Conservation (phyloP, 257 asterid genomes). For the Plantago elongata region DNA sequence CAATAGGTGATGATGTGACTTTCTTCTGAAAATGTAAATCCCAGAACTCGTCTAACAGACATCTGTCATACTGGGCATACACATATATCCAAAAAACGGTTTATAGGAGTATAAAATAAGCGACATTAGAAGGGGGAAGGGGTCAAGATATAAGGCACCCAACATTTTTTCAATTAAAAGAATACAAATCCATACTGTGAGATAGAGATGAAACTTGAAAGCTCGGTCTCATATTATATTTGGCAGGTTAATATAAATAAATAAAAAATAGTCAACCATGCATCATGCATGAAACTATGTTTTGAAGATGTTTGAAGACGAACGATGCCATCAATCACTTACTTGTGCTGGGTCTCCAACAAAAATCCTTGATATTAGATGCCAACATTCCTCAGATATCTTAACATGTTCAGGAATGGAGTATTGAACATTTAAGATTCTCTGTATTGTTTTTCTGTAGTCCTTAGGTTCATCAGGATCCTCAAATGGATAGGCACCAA, state of each 20-base stretch:
- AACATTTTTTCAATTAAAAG: not conserved
- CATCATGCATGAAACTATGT: not conserved
- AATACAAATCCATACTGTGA: not conserved
- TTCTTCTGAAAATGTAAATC: no score
- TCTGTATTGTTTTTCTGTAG: slow-evolving; percentile 75
- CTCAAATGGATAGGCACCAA: slow-evolving; percentile 86
- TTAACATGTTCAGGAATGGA: slow-evolving; percentile 52
- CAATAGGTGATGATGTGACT: no score
- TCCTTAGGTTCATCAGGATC: slow-evolving; percentile 84
- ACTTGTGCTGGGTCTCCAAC: slow-evolving; percentile 66
- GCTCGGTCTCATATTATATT: not conserved
- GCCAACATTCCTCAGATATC: slow-evolving; percentile 63
- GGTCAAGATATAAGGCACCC: no score
- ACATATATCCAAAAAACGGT: no score
- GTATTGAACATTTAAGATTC: slow-evolving; percentile 60
- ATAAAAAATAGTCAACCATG: not conserved
- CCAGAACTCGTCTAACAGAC: no score
- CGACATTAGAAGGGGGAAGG: no score
- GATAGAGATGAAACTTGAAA: not conserved
- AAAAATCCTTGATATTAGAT: slow-evolving; percentile 63
- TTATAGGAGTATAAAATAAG: no score
- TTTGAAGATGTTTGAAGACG: not conserved
- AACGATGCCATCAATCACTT: slow-evolving; percentile 16
- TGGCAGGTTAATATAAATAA: not conserved
- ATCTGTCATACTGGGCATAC: no score